These are phyloP conservation scores for Adansonia rubrostipa DNA, from an alignment of 441 rosid species.

Conservation along the genomic window DNA sequence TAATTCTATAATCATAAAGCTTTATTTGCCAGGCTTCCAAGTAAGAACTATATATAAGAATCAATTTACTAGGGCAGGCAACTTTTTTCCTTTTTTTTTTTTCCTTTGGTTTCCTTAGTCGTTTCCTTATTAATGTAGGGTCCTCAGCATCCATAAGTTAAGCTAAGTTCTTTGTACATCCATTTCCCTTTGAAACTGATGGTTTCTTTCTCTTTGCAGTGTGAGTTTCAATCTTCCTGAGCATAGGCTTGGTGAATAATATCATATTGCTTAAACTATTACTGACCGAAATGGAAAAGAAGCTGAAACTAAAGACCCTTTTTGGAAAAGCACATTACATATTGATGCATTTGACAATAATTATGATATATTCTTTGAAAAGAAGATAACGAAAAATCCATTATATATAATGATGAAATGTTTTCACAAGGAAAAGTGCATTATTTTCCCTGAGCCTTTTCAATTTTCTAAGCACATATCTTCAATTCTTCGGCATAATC, in stretches of 20 bases:
- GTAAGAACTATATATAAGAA: conserved; percentile 38
- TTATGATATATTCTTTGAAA: not conserved
- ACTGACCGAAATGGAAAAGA: conserved; percentile 1
- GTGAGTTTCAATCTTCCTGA: conserved; percentile 13
- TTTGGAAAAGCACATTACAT: not conserved
- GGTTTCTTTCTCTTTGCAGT: conserved; percentile 5
- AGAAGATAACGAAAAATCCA: not conserved
- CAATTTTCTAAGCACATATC: not conserved
- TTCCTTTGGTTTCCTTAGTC: conserved; percentile 1
- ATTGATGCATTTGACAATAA: not conserved
- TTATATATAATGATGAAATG: not conserved
- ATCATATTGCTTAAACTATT: not conserved
- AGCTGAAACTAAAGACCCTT: conserved; percentile 13
- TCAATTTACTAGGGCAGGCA: conserved; percentile 39
- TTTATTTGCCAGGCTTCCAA: conserved; percentile 29
- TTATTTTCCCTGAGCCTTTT: not conserved
- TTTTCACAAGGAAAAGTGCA: not conserved
- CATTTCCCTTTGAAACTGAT: conserved; percentile 26
- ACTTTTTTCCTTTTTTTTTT: not conserved
- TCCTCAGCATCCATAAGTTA: conserved; percentile 23
- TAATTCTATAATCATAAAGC: conserved; percentile 27
- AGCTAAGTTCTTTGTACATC: conserved; percentile 34
- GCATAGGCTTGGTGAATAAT: conserved; percentile 8
- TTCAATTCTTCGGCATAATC: no score
- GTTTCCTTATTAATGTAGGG: conserved; percentile 25